These are phyloP conservation scores for Cocos nucifera DNA, from an alignment of 176 grass and related monocot genomes.

Conservation along the genomic window DNA sequence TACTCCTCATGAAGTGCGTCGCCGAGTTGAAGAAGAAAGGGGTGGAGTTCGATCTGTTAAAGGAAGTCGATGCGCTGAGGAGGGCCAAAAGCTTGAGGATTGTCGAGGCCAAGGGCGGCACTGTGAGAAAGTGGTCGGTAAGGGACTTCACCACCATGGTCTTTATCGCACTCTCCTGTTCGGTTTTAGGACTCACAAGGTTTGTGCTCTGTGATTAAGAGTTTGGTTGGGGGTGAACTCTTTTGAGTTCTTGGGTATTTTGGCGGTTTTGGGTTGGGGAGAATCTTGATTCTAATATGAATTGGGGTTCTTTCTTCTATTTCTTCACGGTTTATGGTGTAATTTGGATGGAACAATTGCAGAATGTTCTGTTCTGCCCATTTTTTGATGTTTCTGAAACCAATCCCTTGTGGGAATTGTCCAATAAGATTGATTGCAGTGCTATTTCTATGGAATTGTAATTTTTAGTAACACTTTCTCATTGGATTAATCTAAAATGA, in stretches of 20 bases:
- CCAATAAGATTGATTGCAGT: no score
- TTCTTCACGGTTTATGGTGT: background rate
- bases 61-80: conserved; percentile 91
- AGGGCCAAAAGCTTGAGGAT: conserved; percentile 79
- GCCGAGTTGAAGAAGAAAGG: conserved; percentile 76
- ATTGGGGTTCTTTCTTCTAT: conserved; percentile 1
- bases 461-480: no score
- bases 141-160: conserved; percentile 57
- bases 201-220: conserved; percentile 68
- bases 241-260: background rate
- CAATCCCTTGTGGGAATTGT: no score
- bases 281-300: conserved; percentile 7
- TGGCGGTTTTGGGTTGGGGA: background rate
- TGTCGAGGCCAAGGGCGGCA: conserved; percentile 50
- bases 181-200: conserved; percentile 60
- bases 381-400: background rate
- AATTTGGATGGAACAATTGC: conserved; percentile 1
- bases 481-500: no score
- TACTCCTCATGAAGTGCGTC: conserved; percentile 66
- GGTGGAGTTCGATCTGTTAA: conserved; percentile 71
- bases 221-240: no score
- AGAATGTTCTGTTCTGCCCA: conserved; percentile 76
- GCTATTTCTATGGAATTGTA: no score
- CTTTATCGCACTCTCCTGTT: conserved; percentile 47
- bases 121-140: conserved; percentile 41